phyloP scores from a whole-genome alignment of 768 basidiomycete species.

The Hysterangium stoloniferum region DNA sequence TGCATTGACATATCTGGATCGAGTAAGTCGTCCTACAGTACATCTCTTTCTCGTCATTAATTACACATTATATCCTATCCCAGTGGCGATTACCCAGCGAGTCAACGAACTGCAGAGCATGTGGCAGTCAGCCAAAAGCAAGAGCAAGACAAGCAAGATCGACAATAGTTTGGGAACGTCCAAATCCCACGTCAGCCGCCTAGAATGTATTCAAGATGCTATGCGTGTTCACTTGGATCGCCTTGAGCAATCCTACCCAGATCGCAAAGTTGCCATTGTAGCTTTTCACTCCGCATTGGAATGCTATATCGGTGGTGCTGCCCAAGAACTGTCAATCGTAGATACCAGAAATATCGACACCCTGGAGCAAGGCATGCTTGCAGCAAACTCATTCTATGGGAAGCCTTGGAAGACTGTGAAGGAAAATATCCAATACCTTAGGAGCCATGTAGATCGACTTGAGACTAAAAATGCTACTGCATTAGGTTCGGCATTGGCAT shows the following conservation, averaged over 20 bases:
- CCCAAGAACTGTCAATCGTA: neutral
- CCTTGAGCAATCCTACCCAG: slow-evolving; percentile 4
- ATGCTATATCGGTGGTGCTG: slow-evolving; percentile 5
- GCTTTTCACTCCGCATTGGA: neutral
- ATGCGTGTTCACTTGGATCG: slow-evolving; percentile 9
- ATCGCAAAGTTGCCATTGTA: slow-evolving; percentile 7
- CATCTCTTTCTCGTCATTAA: neutral
- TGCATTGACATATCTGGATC: slow-evolving; percentile 10
- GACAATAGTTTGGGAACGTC: neutral
- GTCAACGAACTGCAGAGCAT: slow-evolving; percentile 7
- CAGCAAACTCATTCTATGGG: neutral
- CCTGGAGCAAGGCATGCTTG: neutral
- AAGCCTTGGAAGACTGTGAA: neutral
- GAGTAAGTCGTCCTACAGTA: slow-evolving; percentile 1
- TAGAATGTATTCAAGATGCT: slow-evolving; percentile 11
- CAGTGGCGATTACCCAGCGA: slow-evolving; percentile 1
- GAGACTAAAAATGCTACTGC: neutral
- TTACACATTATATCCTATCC: neutral
- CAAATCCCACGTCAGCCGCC: neutral
- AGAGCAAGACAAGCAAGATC: neutral
- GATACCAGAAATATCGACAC: neutral
- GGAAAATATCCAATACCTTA: neutral
- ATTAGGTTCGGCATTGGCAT: neutral
- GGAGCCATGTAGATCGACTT: neutral
- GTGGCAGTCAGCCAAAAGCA: slow-evolving; percentile 1